phyloP scores from a whole-genome alignment of 768 basidiomycete species.

The Epithele typhae region DNA sequence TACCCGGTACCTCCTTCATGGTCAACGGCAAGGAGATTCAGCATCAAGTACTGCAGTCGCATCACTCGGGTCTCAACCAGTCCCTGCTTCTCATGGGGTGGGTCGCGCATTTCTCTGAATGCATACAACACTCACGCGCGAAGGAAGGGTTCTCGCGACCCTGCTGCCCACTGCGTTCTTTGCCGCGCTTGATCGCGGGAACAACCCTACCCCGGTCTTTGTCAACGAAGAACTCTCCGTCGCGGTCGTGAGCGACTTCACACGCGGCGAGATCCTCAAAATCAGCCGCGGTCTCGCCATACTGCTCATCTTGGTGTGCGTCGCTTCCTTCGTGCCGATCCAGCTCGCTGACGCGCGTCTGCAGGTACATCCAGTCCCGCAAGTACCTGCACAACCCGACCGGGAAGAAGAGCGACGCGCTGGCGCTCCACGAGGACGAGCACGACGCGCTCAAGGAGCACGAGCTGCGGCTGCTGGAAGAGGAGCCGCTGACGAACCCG shows the following conservation, averaged over 20 bases:
- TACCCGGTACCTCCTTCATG: constrained; percentile 67
- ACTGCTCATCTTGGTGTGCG: constrained; percentile 57
- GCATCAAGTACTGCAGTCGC: constrained; percentile 63
- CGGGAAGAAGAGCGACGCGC: constrained; percentile 44
- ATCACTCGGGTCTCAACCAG: constrained; percentile 61
- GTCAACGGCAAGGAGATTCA: constrained; percentile 60
- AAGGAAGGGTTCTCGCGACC: constrained; percentile 60
- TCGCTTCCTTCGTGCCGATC: constrained; percentile 1
- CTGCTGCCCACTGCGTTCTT: constrained; percentile 68
- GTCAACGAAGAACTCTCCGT: constrained; percentile 17
- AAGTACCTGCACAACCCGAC: constrained; percentile 71
- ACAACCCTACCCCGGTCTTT: constrained; percentile 6
- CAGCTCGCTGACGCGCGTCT: background rate
- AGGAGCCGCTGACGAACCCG: constrained; percentile 57
- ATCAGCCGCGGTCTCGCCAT: constrained; percentile 67
- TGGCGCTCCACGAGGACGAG: constrained; percentile 39
- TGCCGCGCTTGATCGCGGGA: constrained; percentile 45
- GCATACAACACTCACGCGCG: too few species aligned
- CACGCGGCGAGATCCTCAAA: constrained; percentile 44
- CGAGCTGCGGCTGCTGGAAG: constrained; percentile 39
- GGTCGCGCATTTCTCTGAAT: constrained; percentile 14
- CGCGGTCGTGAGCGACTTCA: constrained; percentile 37
- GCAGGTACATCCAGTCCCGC: constrained; percentile 61
- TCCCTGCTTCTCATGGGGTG: constrained; percentile 65
- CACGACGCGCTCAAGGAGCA: constrained; percentile 21